phyloP scores from a whole-genome alignment of 805 yeast genomes.

The Candida ipomoeae region DNA sequence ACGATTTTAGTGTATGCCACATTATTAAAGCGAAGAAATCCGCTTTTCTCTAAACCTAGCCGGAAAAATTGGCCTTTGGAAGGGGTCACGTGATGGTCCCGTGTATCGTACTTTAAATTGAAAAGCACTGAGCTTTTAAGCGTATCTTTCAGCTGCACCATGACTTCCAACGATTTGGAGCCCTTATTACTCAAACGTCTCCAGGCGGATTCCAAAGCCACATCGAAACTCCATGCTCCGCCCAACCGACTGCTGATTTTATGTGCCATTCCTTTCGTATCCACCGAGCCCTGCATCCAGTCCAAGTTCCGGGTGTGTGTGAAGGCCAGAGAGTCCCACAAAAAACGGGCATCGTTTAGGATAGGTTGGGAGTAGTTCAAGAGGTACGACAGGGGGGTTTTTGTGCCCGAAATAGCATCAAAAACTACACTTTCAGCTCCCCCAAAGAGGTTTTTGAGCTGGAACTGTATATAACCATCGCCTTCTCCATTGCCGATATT shows the following conservation, averaged over 20 bases:
- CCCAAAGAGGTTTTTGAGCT: slow-evolving; percentile 50
- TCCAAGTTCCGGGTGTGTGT: slow-evolving; percentile 46
- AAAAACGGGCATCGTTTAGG: slow-evolving; percentile 35
- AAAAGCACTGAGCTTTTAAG: slow-evolving; percentile 43
- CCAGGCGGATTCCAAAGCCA: slow-evolving; percentile 43
- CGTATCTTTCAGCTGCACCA: slow-evolving; percentile 42
- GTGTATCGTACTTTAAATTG: slow-evolving; percentile 39
- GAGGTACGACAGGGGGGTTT: slow-evolving; percentile 48
- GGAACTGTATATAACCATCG: slow-evolving; percentile 82
- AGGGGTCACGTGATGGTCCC: slow-evolving; percentile 44
- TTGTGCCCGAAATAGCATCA: slow-evolving; percentile 50
- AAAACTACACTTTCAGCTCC: slow-evolving; percentile 51
- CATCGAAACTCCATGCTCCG: slow-evolving; percentile 42
- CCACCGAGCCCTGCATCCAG: slow-evolving; percentile 46
- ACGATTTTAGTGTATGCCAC: slow-evolving; percentile 38
- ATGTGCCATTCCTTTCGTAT: slow-evolving; percentile 39
- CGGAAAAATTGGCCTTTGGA: slow-evolving; percentile 37
- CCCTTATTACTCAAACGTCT: slow-evolving; percentile 28
- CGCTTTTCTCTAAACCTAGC: slow-evolving; percentile 34
- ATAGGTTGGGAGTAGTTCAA: slow-evolving; percentile 46
- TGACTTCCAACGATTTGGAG: slow-evolving; percentile 28
- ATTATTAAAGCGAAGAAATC: slow-evolving; percentile 23
- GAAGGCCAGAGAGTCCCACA: slow-evolving; percentile 36
- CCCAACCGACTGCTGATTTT: slow-evolving; percentile 38
- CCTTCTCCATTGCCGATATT: slow-evolving; percentile 97